phyloP scores from a whole-genome alignment of 495 filamentous ascomycete genomes.

The Neurospora pannonica region DNA sequence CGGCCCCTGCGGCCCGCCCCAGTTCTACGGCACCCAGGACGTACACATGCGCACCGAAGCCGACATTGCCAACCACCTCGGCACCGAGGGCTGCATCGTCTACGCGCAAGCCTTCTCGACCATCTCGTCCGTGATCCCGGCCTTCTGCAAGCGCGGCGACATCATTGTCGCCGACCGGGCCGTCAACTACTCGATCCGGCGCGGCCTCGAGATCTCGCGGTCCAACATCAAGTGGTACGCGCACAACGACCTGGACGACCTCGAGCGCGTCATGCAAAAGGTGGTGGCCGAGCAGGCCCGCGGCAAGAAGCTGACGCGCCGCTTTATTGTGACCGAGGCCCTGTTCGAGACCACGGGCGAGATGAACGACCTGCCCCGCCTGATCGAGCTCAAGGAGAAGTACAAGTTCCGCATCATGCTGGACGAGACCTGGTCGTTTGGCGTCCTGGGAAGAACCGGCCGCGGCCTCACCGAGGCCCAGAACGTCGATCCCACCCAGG shows the following conservation, averaged over 20 bases:
- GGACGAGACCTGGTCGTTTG: constrained; percentile 95
- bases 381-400: constrained; percentile 81
- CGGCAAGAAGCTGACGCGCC: constrained; percentile 73
- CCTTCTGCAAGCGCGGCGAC: constrained; percentile 94
- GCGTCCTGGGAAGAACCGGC: constrained; percentile 82
- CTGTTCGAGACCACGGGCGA: constrained; percentile 89
- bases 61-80: constrained; percentile 83
- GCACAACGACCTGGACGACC: constrained; percentile 90
- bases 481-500: constrained; percentile 79
- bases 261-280: constrained; percentile 77
- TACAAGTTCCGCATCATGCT: constrained; percentile 98
- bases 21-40: constrained; percentile 98
- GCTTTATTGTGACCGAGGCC: constrained; percentile 95
- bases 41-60: constrained; percentile 95
- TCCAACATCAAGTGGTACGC: constrained; percentile 90
- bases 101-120: constrained; percentile 95
- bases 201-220: constrained; percentile 85
- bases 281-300: constrained; percentile 77
- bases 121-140: constrained; percentile 86
- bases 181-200: constrained; percentile 87
- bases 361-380: constrained; percentile 70
- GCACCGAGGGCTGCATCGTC: constrained; percentile 78
- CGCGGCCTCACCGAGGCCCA: constrained; percentile 90
- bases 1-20: constrained; percentile 89
- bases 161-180: constrained; percentile 97